Conservation (phyloP, 148 eudicot genomes). For the Heliosperma pusillum region DNA sequence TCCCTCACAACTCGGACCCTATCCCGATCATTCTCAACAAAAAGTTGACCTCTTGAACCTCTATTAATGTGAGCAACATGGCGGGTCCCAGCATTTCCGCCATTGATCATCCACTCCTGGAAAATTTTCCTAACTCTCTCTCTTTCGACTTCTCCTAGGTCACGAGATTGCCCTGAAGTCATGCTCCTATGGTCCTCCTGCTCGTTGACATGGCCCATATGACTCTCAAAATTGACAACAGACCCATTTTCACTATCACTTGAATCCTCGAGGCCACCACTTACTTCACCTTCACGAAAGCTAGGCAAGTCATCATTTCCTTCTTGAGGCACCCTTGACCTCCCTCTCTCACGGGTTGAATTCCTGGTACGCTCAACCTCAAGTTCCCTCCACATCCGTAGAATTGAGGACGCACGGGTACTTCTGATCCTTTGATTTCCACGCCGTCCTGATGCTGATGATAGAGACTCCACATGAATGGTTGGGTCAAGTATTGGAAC, state of each 20-base stretch:
- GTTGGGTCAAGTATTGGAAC: conserved; percentile 48
- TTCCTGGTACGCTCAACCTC: conserved; percentile 59
- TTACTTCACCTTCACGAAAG: conserved; percentile 32
- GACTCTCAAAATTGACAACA: conserved; percentile 24
- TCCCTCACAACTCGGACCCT: conserved; percentile 65
- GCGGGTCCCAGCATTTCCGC: conserved; percentile 33
- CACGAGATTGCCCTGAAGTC: conserved; percentile 58
- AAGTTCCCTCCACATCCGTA: conserved; percentile 80
- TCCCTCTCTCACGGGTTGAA: conserved; percentile 28
- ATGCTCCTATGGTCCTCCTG: conserved; percentile 48
- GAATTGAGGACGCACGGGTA: conserved; percentile 56
- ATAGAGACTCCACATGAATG: conserved; percentile 45
- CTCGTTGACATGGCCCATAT: conserved; percentile 30
- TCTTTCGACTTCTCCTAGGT: conserved; percentile 58
- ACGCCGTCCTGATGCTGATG: conserved; percentile 41
- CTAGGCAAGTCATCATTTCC: conserved; percentile 30
- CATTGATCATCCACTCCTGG: conserved; percentile 61
- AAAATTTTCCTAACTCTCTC: conserved; percentile 63
- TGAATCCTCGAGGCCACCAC: conserved; percentile 34
- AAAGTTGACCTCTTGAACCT: conserved; percentile 42
- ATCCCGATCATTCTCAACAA: conserved; percentile 50
- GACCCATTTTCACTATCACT: conserved; percentile 41
- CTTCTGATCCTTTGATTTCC: conserved; percentile 40
- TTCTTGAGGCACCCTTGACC: conserved; percentile 29
- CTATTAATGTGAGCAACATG: conserved; percentile 32